Evolutionary conservation across 176 grass and related monocot genomes (phyloP).

Genomic region (Hyparrhenia diplandra): DNA sequence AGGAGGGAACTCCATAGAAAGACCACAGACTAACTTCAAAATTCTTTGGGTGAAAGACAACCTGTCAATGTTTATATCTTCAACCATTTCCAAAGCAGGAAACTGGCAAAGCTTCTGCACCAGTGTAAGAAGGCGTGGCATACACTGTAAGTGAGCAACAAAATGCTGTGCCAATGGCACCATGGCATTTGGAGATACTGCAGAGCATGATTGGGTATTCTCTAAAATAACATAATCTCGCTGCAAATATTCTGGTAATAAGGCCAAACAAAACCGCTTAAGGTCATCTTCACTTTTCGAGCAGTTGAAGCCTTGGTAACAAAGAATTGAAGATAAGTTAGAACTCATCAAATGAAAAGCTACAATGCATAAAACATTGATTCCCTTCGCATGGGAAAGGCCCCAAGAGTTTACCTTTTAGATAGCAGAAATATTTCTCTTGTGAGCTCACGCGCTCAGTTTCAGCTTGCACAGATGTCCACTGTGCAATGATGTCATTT

Average conservation of each 20-base stretch:
- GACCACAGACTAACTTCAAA: conserved; percentile 61
- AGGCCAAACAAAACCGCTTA: conserved; percentile 45
- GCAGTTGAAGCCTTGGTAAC: conserved; percentile 63
- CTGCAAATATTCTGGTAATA: conserved; percentile 64
- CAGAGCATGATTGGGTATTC: conserved; percentile 33
- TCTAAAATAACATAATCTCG: conserved; percentile 39
- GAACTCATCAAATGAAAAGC: conserved; percentile 32
- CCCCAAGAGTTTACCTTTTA: conserved; percentile 53
- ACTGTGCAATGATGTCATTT: conserved; percentile 58
- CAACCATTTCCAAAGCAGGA: conserved; percentile 60
- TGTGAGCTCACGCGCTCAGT: conserved; percentile 33
- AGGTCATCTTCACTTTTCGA: conserved; percentile 53
- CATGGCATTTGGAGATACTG: conserved; percentile 52
- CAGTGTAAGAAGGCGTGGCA: conserved; percentile 63
- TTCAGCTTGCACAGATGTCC: conserved; percentile 49
- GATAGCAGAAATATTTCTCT: conserved; percentile 62
- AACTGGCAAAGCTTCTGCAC: conserved; percentile 61
- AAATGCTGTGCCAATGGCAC: conserved; percentile 61
- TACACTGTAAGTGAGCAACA: conserved; percentile 61
- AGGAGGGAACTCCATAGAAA: conserved; percentile 54
- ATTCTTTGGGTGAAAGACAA: conserved; percentile 79
- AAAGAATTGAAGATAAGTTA: background rate
- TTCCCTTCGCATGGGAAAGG: conserved; percentile 14
- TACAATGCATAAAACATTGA: conserved; percentile 1
- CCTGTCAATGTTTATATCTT: conserved; percentile 74